Conservation (phyloP, 495 filamentous ascomycete genomes). For the Neurospora hispaniola region DNA sequence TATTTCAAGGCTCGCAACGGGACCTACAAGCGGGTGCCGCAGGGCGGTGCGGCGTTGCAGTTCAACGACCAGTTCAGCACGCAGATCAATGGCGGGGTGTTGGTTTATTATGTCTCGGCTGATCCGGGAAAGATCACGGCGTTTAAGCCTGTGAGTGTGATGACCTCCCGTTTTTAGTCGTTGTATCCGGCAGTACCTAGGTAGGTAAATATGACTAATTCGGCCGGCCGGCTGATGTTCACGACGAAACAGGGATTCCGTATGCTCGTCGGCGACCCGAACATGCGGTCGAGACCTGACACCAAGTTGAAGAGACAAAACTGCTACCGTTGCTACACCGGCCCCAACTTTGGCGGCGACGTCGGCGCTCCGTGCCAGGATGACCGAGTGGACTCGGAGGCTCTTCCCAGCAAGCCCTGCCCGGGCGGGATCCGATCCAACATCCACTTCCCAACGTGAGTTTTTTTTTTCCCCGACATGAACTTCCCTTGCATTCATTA, state of each 20-base stretch:
- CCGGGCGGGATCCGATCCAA: constrained; percentile 40
- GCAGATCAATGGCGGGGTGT: constrained; percentile 37
- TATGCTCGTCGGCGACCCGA: constrained; percentile 42
- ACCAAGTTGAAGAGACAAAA: constrained; percentile 30
- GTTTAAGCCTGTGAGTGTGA: constrained; percentile 36
- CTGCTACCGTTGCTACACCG: constrained; percentile 41
- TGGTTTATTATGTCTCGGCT: constrained; percentile 45
- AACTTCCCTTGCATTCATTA: too few species aligned
- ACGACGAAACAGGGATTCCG: constrained; percentile 33
- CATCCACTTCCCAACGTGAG: constrained; percentile 42
- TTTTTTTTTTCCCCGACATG: background rate
- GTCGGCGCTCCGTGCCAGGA: constrained; percentile 33
- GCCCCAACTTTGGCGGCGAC: constrained; percentile 39
- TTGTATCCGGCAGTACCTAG: too few species aligned
- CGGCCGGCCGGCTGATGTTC: background rate
- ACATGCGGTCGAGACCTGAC: constrained; percentile 26
- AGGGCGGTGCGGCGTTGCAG: constrained; percentile 32
- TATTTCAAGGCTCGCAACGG: constrained; percentile 41
- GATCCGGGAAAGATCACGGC: constrained; percentile 41
- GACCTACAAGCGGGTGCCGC: constrained; percentile 38
- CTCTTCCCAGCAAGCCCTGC: constrained; percentile 30
- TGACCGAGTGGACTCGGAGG: constrained; percentile 26
- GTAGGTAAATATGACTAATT: background rate
- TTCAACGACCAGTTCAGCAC: constrained; percentile 40
- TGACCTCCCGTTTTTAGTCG: too few species aligned